Base-by-base conservation (phyloP, 1,139 yeast species). In the Pichia terricola region DNA sequence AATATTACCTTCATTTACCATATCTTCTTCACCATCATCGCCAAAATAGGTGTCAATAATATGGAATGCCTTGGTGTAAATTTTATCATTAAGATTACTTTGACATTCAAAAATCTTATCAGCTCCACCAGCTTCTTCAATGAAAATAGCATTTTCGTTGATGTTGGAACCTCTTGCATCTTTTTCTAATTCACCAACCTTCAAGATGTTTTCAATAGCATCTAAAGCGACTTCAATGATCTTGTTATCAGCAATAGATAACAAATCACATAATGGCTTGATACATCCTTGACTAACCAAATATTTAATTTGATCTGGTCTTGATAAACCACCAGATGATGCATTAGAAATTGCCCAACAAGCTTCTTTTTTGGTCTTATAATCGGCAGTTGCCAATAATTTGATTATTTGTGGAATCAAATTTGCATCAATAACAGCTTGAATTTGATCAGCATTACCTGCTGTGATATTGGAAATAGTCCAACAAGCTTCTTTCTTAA, bases 321-420 rank as follows among this genome's bases (percentile, higher is more conserved):
- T 83, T 40, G 83, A 73, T 55, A 88, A 73, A 34, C 96, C 97
- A 57, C 98, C 97, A 25, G 96, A 84, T 25, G 96, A 85, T 38
- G 98, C 98, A 63, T 91, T 91, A 34, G 97, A 88, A 56, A 91
- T 84, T 34, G 97, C 98, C 98, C 98, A 91, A 72, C 98, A 89
- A 9, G 98, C 98, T 69, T 91, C 98, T 67, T 91, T 91, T 65
- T 87, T 85, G 38, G 97, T 91, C 70, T 87, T 88, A 71, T 87
- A 89, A 61, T 91, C 98, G 50, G 95, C 96, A 47, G 77, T 73
- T 39, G 74, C 68, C 61, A 91, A 73, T 57, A 91, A 72, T 63
- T 88, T 81, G 58, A 91, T 81, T 53, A 94, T 79, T 51, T 91
- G 96, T 39, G 98, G 98, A 53, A 91, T 81, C 63, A 91, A 74